Percentiles rank a stretch among this genome's conserved stretches.
phyloP scores from a whole-genome alignment of 2,329 filamentous ascomycete species.

The Pseudocercospora fijiensis region DNA sequence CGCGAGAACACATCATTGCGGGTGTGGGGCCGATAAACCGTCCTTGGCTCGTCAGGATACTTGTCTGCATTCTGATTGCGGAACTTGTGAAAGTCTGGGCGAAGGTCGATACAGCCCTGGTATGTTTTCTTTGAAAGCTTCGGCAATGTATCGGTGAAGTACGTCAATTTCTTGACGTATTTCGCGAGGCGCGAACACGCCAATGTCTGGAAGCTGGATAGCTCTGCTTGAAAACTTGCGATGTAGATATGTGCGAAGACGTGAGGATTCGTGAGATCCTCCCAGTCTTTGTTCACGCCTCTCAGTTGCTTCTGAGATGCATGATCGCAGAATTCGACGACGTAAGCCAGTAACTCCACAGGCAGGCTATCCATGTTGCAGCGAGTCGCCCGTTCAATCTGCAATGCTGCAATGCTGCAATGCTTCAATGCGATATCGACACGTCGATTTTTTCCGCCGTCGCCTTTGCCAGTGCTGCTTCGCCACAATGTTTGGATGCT shows the following conservation, averaged over 20 bases:
- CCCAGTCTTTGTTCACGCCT: constrained; percentile 20
- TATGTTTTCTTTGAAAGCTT: constrained; percentile 16
- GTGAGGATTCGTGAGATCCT: constrained; percentile 22
- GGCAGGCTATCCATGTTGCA: background rate
- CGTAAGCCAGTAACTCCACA: constrained; percentile 25
- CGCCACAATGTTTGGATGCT: too few relatives aligned
- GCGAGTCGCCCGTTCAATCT: background rate
- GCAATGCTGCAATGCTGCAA: too few relatives aligned
- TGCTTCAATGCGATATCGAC: too few relatives aligned
- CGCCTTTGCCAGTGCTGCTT: too few relatives aligned
- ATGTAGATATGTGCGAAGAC: constrained; percentile 32
- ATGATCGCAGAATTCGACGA: constrained; percentile 27
- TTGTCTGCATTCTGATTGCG: background rate
- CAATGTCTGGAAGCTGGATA: constrained; percentile 26
- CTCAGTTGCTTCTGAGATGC: constrained; percentile 27
- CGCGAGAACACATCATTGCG: background rate
- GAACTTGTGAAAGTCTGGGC: background rate
- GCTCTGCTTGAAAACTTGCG: constrained; percentile 27
- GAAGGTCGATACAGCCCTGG: constrained; percentile 9
- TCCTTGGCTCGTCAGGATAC: background rate
- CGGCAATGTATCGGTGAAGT: constrained; percentile 33
- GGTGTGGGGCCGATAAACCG: background rate
- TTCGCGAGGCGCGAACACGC: constrained; percentile 25
- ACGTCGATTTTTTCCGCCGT: too few relatives aligned
- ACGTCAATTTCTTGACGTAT: constrained; percentile 32